phyloP scores from a whole-genome alignment of 2,329 filamentous ascomycete species.

The Acrodontium crateriforme region DNA sequence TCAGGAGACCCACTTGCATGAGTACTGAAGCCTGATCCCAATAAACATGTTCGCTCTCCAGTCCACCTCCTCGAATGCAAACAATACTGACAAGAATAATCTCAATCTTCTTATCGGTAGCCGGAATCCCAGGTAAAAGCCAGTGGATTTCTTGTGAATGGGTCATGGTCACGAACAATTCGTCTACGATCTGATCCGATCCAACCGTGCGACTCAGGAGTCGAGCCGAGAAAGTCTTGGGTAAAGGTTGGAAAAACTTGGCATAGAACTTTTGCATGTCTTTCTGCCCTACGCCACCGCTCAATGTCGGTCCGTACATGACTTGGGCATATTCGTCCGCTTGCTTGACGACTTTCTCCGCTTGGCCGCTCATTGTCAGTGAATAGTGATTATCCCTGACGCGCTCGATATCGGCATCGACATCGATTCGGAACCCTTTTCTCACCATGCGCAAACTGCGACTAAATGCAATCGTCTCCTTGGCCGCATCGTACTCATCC shows the following conservation, averaged over 20 bases:
- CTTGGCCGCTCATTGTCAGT: conserved; percentile 16
- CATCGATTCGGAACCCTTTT: conserved; percentile 44
- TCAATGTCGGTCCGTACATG: conserved; percentile 32
- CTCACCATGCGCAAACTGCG: conserved; percentile 47
- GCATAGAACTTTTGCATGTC: conserved; percentile 39
- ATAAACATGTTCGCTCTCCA: conserved; percentile 45
- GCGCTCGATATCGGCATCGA: conserved; percentile 33
- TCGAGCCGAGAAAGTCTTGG: conserved; percentile 37
- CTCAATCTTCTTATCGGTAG: conserved; percentile 44
- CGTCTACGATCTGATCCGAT: conserved; percentile 46
- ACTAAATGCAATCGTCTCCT: conserved; percentile 55
- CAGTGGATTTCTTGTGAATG: conserved; percentile 44
- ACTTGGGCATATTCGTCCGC: conserved; percentile 26
- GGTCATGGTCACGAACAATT: conserved; percentile 42
- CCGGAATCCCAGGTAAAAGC: conserved; percentile 44
- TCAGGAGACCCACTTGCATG: conserved; percentile 43
- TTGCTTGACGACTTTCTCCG: conserved; percentile 25
- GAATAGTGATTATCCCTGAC: conserved; percentile 26
- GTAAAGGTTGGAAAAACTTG: conserved; percentile 40
- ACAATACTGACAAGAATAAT: conserved; percentile 42
- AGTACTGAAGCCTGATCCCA: conserved; percentile 50
- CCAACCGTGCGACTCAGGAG: conserved; percentile 46
- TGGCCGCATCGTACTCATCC: conserved; percentile 51
- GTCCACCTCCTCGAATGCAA: conserved; percentile 37
- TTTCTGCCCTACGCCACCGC: conserved; percentile 29